Percentiles rank a stretch among this genome's conserved stretches.
phyloP scores from a whole-genome alignment of 1,139 yeast species.

The Saccharomycopsis hybrid region DNA sequence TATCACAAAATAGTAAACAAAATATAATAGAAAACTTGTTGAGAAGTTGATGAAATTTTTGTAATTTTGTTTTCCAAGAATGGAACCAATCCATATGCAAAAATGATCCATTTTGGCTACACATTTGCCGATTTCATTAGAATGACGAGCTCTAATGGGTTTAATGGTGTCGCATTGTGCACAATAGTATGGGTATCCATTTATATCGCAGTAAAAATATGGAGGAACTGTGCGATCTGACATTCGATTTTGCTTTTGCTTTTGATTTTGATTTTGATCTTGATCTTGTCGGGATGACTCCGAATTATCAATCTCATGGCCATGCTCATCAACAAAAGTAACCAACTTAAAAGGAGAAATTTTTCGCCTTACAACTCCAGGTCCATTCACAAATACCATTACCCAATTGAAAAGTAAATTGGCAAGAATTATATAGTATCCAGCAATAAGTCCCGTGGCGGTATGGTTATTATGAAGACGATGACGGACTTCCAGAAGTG shows the following conservation, averaged over 20 bases:
- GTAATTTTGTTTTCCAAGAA: constrained; percentile 52
- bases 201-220: constrained; percentile 48
- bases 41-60: constrained; percentile 45
- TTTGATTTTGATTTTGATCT: neutral
- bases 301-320: too few species aligned
- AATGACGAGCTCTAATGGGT: constrained; percentile 50
- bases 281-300: too few species aligned
- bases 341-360: constrained; percentile 18
- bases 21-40: constrained; percentile 32
- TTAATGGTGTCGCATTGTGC: constrained; percentile 47
- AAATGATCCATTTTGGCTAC: constrained; percentile 60
- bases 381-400: constrained; percentile 16
- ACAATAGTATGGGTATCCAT: constrained; percentile 62
- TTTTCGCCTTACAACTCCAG: constrained; percentile 14
- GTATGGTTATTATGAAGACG: neutral
- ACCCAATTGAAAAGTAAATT: constrained; percentile 15
- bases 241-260: neutral
- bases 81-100: constrained; percentile 57
- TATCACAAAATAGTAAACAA: constrained; percentile 28
- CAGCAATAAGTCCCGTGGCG: constrained; percentile 4
- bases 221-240: constrained; percentile 32
- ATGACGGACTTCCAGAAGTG: constrained; percentile 1
- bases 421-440: constrained; percentile 9
- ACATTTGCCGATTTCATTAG: constrained; percentile 39
- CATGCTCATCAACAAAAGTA: constrained; percentile 11